Evolutionary conservation across 2,329 filamentous ascomycete species (phyloP), one percentile per base, ranked within the genome.

Genomic region (Monosporascus sp.): DNA sequence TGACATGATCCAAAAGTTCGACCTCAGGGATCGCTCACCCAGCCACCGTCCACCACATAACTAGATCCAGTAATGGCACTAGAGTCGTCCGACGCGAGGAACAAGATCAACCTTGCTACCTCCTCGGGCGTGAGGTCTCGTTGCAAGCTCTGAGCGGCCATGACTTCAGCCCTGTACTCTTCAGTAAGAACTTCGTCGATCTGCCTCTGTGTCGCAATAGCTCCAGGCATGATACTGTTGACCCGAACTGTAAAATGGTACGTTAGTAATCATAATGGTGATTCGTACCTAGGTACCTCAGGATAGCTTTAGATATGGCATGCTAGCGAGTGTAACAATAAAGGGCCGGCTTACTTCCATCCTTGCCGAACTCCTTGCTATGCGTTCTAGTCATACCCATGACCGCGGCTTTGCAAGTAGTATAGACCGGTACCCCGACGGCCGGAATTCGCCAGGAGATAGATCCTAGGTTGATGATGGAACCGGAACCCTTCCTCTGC

Each of bases 171-270:
- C 31, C 65, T 67, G 58, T 60, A 73, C 61, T 76, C 74, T 0
- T 69, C 66, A 27, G 75, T 79, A 36, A 77, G 57, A 16, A 79
- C 68, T 53, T 74, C 71, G 0, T 71, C 62, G 36, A 69, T 69
- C 69, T 77, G 74, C 4, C 74, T 63, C 66, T 73, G 64, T 7
- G 76, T 79, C 1, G 73, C 74, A 34, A 79, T 74, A 2, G 74
- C 67, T 0, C 76, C 76, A 0, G 77, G 77, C 73, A 79, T 75
- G 31, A 80, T 72, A 52, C 73, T 77, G 50, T 80, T 80, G 6
- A 79, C 71, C 0, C 76, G 56, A 19, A 75, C 43, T 46, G 43
- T 27, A 27, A 11, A 3, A 31, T 31, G 27, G 9, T 5, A 1
- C 27, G 9, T 31, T 11, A 31, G 9, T 11, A 14, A 31, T 11